Conservation (phyloP, 2,329 filamentous ascomycete species). For the Botryotinia convoluta region DNA sequence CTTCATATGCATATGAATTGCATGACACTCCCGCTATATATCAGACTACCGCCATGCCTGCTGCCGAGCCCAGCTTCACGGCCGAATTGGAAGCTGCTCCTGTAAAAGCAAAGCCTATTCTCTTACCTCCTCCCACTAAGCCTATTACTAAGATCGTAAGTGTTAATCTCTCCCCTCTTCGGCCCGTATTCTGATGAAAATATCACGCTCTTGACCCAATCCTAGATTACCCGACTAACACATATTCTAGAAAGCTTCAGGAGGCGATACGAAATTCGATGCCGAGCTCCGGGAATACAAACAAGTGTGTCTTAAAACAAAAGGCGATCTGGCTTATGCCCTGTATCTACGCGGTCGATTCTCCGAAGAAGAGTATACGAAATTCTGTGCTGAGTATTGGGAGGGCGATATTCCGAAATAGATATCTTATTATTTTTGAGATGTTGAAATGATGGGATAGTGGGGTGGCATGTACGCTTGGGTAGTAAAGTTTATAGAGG, state of each 20-base stretch:
- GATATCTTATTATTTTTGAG: not conserved
- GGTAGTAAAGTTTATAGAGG: not conserved
- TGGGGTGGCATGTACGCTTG: not conserved
- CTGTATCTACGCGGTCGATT: not conserved
- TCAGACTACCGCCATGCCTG: too few species aligned
- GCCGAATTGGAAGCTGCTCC: not conserved
- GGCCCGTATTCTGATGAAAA: accelerated
- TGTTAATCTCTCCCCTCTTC: not conserved
- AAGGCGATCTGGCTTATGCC: not conserved
- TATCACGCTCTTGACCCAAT: not conserved
- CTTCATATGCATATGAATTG: not conserved
- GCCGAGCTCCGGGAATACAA: not conserved
- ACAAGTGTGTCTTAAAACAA: not conserved
- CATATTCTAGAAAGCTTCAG: not conserved
- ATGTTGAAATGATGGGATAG: not conserved
- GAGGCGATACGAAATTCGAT: not conserved
- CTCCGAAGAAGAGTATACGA: not conserved
- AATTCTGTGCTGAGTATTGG: not conserved
- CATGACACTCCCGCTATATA: too few species aligned
- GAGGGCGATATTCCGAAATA: not conserved
- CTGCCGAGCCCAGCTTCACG: not conserved
- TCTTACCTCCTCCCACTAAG: not conserved
- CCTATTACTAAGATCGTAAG: not conserved
- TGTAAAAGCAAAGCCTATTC: not conserved
- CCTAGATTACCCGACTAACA: not conserved